phyloP scores from a whole-genome alignment of 75 land plant species.

The Picea sitchensis region DNA sequence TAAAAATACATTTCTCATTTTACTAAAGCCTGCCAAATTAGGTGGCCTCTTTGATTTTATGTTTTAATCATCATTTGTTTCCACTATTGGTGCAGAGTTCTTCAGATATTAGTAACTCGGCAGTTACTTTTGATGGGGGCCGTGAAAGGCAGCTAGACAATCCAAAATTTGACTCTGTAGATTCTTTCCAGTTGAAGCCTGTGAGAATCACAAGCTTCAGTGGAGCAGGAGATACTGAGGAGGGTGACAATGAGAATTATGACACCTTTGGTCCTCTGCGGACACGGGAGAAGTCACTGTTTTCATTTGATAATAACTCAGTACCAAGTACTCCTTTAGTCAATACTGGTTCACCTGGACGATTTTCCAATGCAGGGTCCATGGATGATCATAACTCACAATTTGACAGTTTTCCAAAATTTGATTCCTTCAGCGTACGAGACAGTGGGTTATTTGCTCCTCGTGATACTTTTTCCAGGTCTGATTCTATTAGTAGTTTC shows the following conservation, averaged over 20 bases:
- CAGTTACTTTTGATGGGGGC: conserved; percentile 9
- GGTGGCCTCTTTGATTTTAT: neutral
- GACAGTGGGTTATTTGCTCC: conserved; percentile 27
- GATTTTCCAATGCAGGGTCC: conserved; percentile 20
- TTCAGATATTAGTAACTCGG: conserved; percentile 16
- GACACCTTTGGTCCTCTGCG: conserved; percentile 13
- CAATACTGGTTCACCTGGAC: conserved; percentile 19
- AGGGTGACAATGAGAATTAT: conserved; percentile 12
- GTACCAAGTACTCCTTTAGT: conserved; percentile 39
- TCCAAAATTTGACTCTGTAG: conserved; percentile 12
- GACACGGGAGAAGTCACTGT: conserved; percentile 7
- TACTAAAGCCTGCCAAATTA: neutral
- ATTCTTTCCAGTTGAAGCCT: conserved; percentile 17
- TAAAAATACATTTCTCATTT: neutral
- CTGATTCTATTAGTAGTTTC: conserved; percentile 55
- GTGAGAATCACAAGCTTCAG: conserved; percentile 16
- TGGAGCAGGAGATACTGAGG: neutral
- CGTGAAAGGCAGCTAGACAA: neutral
- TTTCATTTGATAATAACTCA: neutral
- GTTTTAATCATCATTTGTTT: conserved; percentile 4
- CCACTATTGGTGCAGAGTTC: conserved; percentile 14
- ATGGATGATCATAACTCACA: conserved; percentile 18
- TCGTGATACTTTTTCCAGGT: conserved; percentile 38
- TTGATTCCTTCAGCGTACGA: conserved; percentile 71
- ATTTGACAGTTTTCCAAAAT: conserved; percentile 45